Conservation (phyloP, 805 yeast species). For the Lipomyces chichibuensis region DNA sequence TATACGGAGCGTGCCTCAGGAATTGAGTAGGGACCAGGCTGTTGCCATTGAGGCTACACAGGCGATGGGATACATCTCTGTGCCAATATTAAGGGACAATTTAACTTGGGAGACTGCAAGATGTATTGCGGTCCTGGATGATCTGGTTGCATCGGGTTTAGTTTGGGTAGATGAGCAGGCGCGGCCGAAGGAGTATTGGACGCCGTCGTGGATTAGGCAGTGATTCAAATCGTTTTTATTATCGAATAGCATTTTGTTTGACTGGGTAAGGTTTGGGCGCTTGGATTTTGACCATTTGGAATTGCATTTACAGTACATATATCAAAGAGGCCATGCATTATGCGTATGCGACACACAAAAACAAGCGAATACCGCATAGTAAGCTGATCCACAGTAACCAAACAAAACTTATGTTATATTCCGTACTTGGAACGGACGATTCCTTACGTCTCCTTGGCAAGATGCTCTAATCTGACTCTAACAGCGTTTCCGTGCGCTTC, state of each 20-base stretch:
- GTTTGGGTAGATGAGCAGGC: slow-evolving; percentile 74
- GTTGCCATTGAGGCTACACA: slow-evolving; percentile 74
- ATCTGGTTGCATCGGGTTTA: slow-evolving; percentile 79
- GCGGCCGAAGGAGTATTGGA: slow-evolving; percentile 45
- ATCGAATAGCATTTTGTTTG: neutral
- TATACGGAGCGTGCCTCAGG: slow-evolving; percentile 64
- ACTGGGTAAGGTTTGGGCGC: neutral
- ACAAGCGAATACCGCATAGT: too few species aligned
- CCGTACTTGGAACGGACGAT: too few species aligned
- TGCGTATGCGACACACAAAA: too few species aligned
- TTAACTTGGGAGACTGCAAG: slow-evolving; percentile 71
- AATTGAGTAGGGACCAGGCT: slow-evolving; percentile 68
- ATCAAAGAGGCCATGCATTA: neutral
- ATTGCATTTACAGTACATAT: neutral
- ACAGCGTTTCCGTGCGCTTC: slow-evolving; percentile 98
- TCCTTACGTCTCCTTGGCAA: slow-evolving; percentile 48
- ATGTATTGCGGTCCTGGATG: slow-evolving; percentile 58
- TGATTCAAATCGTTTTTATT: neutral
- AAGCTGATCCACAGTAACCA: neutral
- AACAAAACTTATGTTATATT: neutral
- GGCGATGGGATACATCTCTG: slow-evolving; percentile 73
- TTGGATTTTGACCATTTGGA: neutral
- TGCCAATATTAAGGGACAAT: slow-evolving; percentile 68
- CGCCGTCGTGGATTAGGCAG: slow-evolving; percentile 41
- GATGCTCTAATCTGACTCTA: slow-evolving; percentile 85